These are phyloP conservation scores for Myochromella boudieri DNA, from an alignment of 768 basidiomycete species.

Conservation along the genomic window DNA sequence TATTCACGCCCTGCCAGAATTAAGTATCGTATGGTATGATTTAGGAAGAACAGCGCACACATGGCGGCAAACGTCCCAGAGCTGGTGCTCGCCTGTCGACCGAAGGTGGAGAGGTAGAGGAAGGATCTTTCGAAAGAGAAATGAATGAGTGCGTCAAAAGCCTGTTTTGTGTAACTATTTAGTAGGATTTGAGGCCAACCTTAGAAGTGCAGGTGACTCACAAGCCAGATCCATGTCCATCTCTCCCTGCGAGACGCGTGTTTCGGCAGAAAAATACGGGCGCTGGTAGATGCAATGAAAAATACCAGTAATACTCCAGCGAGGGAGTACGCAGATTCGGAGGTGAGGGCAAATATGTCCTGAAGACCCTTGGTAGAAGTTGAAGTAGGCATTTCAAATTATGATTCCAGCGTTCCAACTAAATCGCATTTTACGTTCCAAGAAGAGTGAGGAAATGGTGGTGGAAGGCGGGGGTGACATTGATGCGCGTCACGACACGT, in stretches of 20 bases:
- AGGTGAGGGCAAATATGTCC: slow-evolving; percentile 55
- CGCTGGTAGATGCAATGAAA: no score
- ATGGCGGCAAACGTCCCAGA: slow-evolving; percentile 68
- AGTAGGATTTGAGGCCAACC: not conserved
- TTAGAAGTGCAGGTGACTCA: slow-evolving; percentile 29
- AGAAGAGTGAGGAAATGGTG: no score
- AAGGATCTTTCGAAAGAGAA: slow-evolving; percentile 80
- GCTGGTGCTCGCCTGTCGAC: slow-evolving; percentile 68
- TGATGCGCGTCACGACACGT: no score
- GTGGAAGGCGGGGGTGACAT: no score
- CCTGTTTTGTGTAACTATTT: no score
- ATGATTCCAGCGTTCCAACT: no score
- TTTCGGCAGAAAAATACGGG: slow-evolving; percentile 61
- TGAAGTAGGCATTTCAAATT: no score
- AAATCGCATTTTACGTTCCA: no score
- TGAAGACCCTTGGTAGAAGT: slow-evolving; percentile 8
- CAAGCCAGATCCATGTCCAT: slow-evolving; percentile 78
- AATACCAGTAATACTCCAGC: no score
- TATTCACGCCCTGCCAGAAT: slow-evolving; percentile 77
- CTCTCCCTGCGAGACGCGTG: slow-evolving; percentile 63
- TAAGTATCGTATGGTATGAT: not conserved
- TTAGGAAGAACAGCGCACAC: slow-evolving; percentile 47
- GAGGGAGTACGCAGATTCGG: no score
- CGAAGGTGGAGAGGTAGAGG: slow-evolving; percentile 75
- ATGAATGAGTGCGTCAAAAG: slow-evolving; percentile 81